Conservation (phyloP, 208 protist species). For the Trypanosoma cruzi region DNA sequence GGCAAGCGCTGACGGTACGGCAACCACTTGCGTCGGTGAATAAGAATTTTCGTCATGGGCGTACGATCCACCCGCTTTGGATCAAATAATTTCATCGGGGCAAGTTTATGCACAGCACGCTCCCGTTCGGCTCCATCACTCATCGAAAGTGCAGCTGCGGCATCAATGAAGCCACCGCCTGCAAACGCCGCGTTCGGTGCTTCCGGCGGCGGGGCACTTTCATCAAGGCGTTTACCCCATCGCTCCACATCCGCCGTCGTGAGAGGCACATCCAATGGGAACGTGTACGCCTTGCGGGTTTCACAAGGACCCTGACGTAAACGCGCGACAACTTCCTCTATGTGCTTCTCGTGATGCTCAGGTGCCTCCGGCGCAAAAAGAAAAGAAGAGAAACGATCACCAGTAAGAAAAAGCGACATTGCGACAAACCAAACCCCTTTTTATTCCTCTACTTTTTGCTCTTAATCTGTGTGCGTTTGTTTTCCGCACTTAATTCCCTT, state of each 20-base stretch:
- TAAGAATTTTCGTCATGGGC: slow-evolving; percentile 81
- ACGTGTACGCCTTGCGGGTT: slow-evolving; percentile 4
- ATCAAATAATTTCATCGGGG: slow-evolving; percentile 67
- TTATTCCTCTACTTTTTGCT: not conserved
- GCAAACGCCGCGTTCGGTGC: slow-evolving; percentile 23
- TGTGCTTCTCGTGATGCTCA: slow-evolving; percentile 2
- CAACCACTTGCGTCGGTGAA: slow-evolving; percentile 78
- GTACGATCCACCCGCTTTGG: slow-evolving; percentile 39
- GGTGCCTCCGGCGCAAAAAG: not conserved
- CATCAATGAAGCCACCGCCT: slow-evolving; percentile 31
- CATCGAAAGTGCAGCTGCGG: slow-evolving; percentile 25
- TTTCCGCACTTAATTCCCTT: not conserved
- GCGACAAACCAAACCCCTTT: not conserved
- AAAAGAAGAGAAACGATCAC: not conserved
- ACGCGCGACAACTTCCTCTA: not conserved
- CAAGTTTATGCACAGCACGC: slow-evolving; percentile 47
- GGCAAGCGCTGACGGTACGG: slow-evolving; percentile 84
- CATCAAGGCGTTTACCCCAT: slow-evolving; percentile 31
- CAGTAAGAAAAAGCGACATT: slow-evolving; percentile 6
- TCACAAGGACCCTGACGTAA: not conserved
- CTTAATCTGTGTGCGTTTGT: not conserved
- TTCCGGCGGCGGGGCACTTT: slow-evolving; percentile 18
- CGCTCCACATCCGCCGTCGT: slow-evolving; percentile 57
- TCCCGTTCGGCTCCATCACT: slow-evolving; percentile 7
- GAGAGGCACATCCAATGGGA: slow-evolving; percentile 68